phyloP scores from a whole-genome alignment of 2,329 filamentous ascomycete species.

The Stagonosporopsis rhizophila region DNA sequence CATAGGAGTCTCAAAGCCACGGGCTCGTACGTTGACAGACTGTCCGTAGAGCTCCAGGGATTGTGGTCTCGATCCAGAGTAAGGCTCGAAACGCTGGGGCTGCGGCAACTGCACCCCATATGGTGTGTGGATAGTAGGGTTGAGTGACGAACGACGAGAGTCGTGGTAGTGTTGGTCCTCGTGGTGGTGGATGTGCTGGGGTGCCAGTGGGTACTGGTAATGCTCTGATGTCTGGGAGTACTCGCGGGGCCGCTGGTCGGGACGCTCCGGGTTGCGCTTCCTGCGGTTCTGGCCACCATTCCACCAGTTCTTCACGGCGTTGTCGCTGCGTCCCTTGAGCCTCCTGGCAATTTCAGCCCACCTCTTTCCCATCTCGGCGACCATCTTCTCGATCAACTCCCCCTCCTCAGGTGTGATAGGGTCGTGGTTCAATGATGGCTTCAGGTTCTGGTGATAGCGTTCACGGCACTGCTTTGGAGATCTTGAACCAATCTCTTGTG shows the following conservation, averaged over 20 bases:
- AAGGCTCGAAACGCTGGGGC: constrained; percentile 42
- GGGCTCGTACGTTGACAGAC: constrained; percentile 33
- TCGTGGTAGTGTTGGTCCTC: constrained; percentile 41
- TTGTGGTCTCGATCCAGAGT: constrained; percentile 42
- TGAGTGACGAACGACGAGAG: constrained; percentile 40
- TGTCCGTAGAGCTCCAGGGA: constrained; percentile 41
- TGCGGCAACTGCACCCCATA: constrained; percentile 44
- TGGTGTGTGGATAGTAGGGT: constrained; percentile 36
- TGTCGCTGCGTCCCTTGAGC: constrained; percentile 86
- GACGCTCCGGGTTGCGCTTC: constrained; percentile 52
- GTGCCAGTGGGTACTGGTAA: constrained; percentile 39
- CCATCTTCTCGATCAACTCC: constrained; percentile 76
- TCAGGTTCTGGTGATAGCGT: constrained; percentile 92
- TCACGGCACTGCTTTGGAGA: constrained; percentile 96
- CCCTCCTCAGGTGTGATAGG: constrained; percentile 81
- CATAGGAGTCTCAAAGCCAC: constrained; percentile 62
- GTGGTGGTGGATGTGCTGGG: constrained; percentile 33
- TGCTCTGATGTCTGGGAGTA: constrained; percentile 43
- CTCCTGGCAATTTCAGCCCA: constrained; percentile 92
- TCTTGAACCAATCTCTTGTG: constrained; percentile 74
- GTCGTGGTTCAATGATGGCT: constrained; percentile 78
- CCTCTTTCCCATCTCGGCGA: constrained; percentile 78
- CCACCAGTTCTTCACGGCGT: constrained; percentile 98
- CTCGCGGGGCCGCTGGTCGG: constrained; percentile 34
- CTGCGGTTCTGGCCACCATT: constrained; percentile 90